These are phyloP conservation scores for Epichloe coenophiala DNA, from an alignment of 2,329 filamentous ascomycete genomes.

Conservation along the genomic window DNA sequence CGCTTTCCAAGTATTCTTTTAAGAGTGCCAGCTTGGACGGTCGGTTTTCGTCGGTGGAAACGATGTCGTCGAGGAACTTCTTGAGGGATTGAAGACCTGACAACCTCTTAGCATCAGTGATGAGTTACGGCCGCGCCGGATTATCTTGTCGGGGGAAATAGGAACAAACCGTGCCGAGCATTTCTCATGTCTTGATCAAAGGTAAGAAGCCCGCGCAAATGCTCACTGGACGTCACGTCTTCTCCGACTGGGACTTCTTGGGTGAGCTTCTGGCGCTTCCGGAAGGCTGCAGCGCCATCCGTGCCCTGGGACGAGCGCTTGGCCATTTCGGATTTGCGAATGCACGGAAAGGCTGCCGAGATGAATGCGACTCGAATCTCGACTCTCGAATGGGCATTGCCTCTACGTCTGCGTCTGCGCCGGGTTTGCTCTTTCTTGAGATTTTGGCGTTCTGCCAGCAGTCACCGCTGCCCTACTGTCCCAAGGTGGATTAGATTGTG, in stretches of 20 bases:
- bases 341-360: neutral
- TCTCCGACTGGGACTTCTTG: constrained; percentile 46
- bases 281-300: constrained; percentile 27
- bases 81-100: constrained; percentile 57
- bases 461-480: constrained; percentile 18
- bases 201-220: constrained; percentile 53
- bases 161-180: constrained; percentile 47
- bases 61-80: constrained; percentile 53
- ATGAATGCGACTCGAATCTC: neutral
- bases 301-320: constrained; percentile 28
- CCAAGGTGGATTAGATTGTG: constrained; percentile 6
- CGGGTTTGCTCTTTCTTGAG: constrained; percentile 12
- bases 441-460: constrained; percentile 24
- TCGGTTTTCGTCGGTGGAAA: constrained; percentile 31
- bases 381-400: neutral
- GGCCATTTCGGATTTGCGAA: constrained; percentile 21
- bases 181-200: constrained; percentile 58
- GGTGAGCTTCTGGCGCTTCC: constrained; percentile 42
- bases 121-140: too few species aligned
- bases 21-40: constrained; percentile 42
- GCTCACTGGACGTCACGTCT: constrained; percentile 47
- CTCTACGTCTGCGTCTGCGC: neutral
- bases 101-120: neutral
- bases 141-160: neutral
- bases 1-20: constrained; percentile 51